These are phyloP conservation scores for Arabidopsis arenosa DNA, from an alignment of 345 rosid species.

Conservation along the genomic window DNA sequence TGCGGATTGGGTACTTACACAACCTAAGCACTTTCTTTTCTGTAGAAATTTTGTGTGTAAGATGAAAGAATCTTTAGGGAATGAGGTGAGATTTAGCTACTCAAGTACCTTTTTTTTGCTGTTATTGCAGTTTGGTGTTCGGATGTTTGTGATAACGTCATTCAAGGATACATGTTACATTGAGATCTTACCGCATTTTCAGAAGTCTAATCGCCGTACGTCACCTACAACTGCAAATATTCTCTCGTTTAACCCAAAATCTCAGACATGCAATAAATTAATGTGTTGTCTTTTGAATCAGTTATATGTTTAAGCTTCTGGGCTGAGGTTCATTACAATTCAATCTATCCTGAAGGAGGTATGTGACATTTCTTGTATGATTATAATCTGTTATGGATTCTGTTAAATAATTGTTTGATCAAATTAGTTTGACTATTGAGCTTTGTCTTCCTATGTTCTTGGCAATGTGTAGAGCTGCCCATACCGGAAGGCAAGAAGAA, in stretches of 20 bases:
- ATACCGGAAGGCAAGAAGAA: slow-evolving; percentile 44
- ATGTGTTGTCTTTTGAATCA: slow-evolving; percentile 42
- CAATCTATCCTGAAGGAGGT: slow-evolving; percentile 94
- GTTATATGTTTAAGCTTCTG: slow-evolving; percentile 93
- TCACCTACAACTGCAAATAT: not conserved
- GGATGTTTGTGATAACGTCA: slow-evolving; percentile 87
- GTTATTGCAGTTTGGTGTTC: slow-evolving; percentile 76
- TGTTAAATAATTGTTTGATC: slow-evolving; percentile 5
- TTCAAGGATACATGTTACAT: slow-evolving; percentile 90
- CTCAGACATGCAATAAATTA: not conserved
- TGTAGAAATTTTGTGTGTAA: not conserved
- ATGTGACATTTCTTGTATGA: slow-evolving; percentile 11
- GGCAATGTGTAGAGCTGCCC: slow-evolving; percentile 38
- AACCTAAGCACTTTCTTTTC: not conserved
- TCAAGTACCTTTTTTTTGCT: not conserved
- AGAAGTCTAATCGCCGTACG: slow-evolving; percentile 79
- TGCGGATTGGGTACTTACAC: slow-evolving; percentile 44
- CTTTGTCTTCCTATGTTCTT: slow-evolving; percentile 5
- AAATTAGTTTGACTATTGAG: slow-evolving; percentile 3
- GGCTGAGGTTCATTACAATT: slow-evolving; percentile 99
- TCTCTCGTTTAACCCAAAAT: not conserved
- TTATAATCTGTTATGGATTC: not conserved
- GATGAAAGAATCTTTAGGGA: slow-evolving; percentile 14
- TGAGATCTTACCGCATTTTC: slow-evolving; percentile 76
- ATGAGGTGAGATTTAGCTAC: not conserved